These are phyloP conservation scores for Draba incana DNA, from an alignment of 345 rosid genomes.

Conservation along the genomic window DNA sequence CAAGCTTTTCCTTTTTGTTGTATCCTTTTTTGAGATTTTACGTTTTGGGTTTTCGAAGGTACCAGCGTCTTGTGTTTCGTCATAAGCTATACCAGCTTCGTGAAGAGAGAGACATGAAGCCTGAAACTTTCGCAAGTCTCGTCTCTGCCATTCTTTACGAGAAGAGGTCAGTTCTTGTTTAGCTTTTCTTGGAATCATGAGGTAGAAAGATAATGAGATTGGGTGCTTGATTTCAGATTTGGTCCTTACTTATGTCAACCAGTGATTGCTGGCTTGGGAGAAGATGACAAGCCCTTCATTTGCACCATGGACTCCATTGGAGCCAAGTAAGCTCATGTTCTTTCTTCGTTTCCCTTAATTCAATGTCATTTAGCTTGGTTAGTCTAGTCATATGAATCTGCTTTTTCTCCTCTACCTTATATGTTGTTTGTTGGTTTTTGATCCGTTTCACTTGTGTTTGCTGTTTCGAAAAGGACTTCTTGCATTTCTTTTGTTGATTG, in stretches of 20 bases:
- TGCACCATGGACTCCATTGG: constrained; percentile 99
- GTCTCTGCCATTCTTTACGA: constrained; percentile 94
- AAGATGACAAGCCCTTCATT: constrained; percentile 91
- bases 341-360: constrained; percentile 4
- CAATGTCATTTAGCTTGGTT: neutral
- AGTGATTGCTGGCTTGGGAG: constrained; percentile 94
- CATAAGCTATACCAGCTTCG: constrained; percentile 88
- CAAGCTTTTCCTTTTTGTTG: neutral
- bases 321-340: constrained; percentile 71
- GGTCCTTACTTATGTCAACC: constrained; percentile 99
- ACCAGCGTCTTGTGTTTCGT: constrained; percentile 88
- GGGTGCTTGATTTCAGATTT: constrained; percentile 53
- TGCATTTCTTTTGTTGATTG: constrained; percentile 9
- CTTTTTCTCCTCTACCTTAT: neutral
- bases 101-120: constrained; percentile 98
- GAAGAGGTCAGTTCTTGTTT: constrained; percentile 64
- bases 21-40: neutral
- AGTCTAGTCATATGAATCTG: constrained; percentile 10
- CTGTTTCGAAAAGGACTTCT: neutral
- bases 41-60: constrained; percentile 51
- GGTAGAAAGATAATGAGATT: constrained; percentile 20
- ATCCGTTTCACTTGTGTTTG: neutral
- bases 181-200: constrained; percentile 13
- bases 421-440: neutral
- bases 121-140: constrained; percentile 95